Evolutionary conservation across 108 stramenopile species (phyloP), one percentile per base, ranked within the genome.

Genomic region (Pseudonitzschia multiseries): DNA sequence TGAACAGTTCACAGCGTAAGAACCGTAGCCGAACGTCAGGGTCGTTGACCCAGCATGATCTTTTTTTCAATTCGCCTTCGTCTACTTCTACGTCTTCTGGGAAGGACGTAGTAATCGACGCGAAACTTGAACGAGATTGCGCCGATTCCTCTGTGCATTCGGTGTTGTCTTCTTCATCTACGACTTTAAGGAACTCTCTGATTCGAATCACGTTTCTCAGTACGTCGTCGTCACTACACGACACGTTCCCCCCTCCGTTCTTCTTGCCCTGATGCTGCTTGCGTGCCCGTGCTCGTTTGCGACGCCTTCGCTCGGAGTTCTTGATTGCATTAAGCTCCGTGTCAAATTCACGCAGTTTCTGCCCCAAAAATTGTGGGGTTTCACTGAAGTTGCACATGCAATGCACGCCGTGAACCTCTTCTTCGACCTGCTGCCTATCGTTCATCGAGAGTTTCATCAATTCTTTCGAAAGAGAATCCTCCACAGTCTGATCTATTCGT

Each of bases 11-110:
- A 8, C n/a, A 22, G 13, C 73, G 31, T 24, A 74, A 43, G 33
- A 74, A 74, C 64, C 42, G 63, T 14, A 74, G 26, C n/a, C 73
- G 33, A 57, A 74, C 57, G 27, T 59, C 57, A 26, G 57, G 57
- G 26, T 59, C 57, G 14, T 59, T 59, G 0, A 59, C 57, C 21
- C 27, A 59, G 27, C 57, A 59, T 9, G 29, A 59, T 26, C 29
- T 18, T 14, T 59, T 59, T 59, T 59, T 26, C 57, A 26, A 24
- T 59, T 26, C 15, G 8, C 15, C 8, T 31, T 59, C 15, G 5
- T 59, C 29, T 9, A 59, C 29, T 59, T 31, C 29, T 24, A 31
- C 26, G 0, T 14, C 28, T 27, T 26, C 27, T 26, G 26, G 28
- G 29, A 15, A 21, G 10, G 17, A n/a, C 0, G 26, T 0, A 0